These are phyloP conservation scores for Dalbergia cultrata DNA, from an alignment of 306 rosid species.

Conservation along the genomic window DNA sequence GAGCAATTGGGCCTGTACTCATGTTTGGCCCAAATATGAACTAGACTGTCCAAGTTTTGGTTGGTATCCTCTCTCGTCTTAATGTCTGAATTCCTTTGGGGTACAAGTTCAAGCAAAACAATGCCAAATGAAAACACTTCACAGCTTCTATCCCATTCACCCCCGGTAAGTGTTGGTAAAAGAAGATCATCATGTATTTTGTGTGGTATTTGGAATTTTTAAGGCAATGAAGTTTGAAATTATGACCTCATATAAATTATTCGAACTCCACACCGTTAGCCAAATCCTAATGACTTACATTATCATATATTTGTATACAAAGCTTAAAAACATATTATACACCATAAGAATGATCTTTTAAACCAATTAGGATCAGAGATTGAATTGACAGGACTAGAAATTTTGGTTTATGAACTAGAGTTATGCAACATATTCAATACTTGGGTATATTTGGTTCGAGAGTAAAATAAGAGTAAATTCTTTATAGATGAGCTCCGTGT, in stretches of 20 bases:
- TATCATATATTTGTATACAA: too few species aligned
- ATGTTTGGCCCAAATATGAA: constrained; percentile 71
- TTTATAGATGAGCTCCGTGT: too few species aligned
- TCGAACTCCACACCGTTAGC: too few species aligned
- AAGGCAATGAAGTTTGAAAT: too few species aligned
- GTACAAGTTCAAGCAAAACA: constrained; percentile 59
- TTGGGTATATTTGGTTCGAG: too few species aligned
- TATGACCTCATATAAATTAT: too few species aligned
- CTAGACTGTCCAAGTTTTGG: constrained; percentile 34
- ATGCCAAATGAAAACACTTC: constrained; percentile 67
- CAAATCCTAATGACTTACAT: too few species aligned
- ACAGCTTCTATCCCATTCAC: constrained; percentile 56
- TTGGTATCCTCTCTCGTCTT: constrained; percentile 31
- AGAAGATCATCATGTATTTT: not conserved
- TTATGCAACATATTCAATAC: not conserved
- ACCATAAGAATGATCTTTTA: not conserved
- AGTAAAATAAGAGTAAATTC: too few species aligned
- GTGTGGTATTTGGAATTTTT: too few species aligned
- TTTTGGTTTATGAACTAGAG: not conserved
- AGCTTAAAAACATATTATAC: not conserved
- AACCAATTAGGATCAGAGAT: not conserved
- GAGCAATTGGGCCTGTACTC: constrained; percentile 63
- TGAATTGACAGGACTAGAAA: not conserved
- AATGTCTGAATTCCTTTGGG: constrained; percentile 52
- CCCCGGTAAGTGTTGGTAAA: constrained; percentile 39